Base-by-base conservation (phyloP, 176 grass and related monocot species). In the Phoenix dactylifera region DNA sequence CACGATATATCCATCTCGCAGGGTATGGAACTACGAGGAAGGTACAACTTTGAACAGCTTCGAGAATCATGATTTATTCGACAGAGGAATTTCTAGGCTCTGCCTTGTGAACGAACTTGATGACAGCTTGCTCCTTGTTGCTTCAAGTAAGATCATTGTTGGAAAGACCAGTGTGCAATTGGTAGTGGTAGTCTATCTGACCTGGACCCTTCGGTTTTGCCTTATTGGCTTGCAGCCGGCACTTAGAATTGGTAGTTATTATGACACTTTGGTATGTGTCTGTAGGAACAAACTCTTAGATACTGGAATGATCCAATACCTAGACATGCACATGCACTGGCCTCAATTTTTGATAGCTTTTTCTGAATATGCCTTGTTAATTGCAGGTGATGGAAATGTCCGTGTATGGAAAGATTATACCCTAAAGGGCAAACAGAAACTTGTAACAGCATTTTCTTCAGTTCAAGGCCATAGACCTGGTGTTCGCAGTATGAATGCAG, bases 401-500 rank as follows among this genome's bases (percentile, higher is more conserved):
- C 78, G 84, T 15, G 44, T 98, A 72, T 98, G 93, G 93, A 92
- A 77, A 85, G 88, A 92, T 69, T 98, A 76, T 63, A 79, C 76
- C 35, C 70, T 85, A 60, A 80, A 64, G 51, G 81, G 78, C 16
- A 83, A 83, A 53, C 87, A 98, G 50, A 88, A 98, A 69, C 87
- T 98, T 72, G 84, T 85, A 65, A 92, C 93, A 59, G 93, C 87
- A 69, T 98, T 98, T 69, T 92, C 81, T 77, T 92, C 93, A 50
- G 70, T 92, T 67, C 84, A 68, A 67, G 84, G 81, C 50, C 76
- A 77, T 80, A 72, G 79, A 75, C 44, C 44, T 79, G 55, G 60
- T 75, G 74, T 80, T 59, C 76, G 79, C 54, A 52, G 50, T 22
- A 62, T 50, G 35, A 74, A 76, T 78, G 60, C 77, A 54, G 82